Evolutionary conservation across 2,329 filamentous ascomycete species (phyloP).

Genomic region (Aspergillus nomiae): DNA sequence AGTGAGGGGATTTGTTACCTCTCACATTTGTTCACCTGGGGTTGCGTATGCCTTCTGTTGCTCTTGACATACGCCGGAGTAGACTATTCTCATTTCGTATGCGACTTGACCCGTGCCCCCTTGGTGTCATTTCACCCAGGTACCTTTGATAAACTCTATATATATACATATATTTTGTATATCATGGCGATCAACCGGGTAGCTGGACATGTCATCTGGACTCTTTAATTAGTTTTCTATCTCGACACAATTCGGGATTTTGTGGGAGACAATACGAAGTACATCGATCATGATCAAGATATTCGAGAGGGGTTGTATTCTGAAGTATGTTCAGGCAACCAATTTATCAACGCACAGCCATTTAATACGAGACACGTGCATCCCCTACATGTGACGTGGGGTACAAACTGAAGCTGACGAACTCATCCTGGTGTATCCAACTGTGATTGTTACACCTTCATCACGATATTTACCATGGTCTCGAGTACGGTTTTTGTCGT

Average conservation of each 20-base stretch:
- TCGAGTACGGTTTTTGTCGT: not conserved
- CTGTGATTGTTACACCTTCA: too few relatives aligned
- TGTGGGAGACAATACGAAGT: too few relatives aligned
- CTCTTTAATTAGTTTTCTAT: not conserved
- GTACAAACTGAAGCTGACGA: not conserved
- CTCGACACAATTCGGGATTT: not conserved
- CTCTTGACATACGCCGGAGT: not conserved
- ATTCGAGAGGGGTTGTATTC: too few relatives aligned
- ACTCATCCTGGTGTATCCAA: not conserved
- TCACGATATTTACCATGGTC: not conserved
- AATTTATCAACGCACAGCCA: not conserved
- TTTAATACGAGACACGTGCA: not conserved
- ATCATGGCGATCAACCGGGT: too few relatives aligned
- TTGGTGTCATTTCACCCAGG: not conserved
- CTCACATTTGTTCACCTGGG: not conserved
- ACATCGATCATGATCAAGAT: too few relatives aligned
- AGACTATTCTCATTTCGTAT: not conserved
- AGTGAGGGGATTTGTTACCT: not conserved
- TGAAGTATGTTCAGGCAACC: not conserved
- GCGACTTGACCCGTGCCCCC: not conserved
- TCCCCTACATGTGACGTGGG: not conserved
- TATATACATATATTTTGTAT: too few relatives aligned
- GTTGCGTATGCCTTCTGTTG: not conserved
- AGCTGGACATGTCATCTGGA: not conserved
- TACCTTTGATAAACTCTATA: slow-evolving; percentile 35